These are phyloP conservation scores for Phlegmacium glaucopus DNA, from an alignment of 768 basidiomycete species.

Conservation along the genomic window DNA sequence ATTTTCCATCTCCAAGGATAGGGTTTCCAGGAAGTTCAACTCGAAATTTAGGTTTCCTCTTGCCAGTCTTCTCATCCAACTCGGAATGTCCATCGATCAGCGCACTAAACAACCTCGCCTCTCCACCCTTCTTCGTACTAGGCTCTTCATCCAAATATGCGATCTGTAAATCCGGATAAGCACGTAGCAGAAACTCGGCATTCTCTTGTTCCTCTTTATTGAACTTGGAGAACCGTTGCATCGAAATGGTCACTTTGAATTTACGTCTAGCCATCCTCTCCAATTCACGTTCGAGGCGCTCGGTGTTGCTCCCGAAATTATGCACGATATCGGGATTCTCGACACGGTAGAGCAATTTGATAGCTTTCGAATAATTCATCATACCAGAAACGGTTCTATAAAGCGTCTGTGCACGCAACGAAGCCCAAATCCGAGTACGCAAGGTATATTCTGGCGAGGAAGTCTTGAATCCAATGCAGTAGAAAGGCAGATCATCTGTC, in stretches of 20 bases:
- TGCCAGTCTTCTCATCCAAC: constrained; percentile 81
- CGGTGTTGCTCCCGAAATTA: constrained; percentile 94
- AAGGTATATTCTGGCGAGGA: constrained; percentile 98
- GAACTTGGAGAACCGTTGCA: constrained; percentile 99
- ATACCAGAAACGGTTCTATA: constrained; percentile 99
- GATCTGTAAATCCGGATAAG: constrained; percentile 98
- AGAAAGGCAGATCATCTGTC: constrained; percentile 95
- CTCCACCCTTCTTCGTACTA: constrained; percentile 82
- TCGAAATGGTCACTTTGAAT: constrained; percentile 97
- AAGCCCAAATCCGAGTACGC: constrained; percentile 99
- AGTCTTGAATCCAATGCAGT: constrained; percentile 99
- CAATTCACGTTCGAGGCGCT: constrained; percentile 91
- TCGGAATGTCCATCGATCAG: constrained; percentile 98
- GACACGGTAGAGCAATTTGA: constrained; percentile 97
- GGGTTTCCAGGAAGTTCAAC: constrained; percentile 98
- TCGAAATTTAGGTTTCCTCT: constrained; percentile 94
- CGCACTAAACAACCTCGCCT: constrained; percentile 86
- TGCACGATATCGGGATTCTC: constrained; percentile 99
- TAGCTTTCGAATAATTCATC: constrained; percentile 99
- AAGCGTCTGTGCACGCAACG: constrained; percentile 94
- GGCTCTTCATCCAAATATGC: constrained; percentile 98
- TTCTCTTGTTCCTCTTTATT: constrained; percentile 99
- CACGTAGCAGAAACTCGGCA: constrained; percentile 94
- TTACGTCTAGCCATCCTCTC: constrained; percentile 97
- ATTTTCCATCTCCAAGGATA: constrained; percentile 98